Percentiles rank a stretch among this genome's conserved stretches.
Conservation (phyloP, 1,139 yeast species). For the Geotrichum europaeum region DNA sequence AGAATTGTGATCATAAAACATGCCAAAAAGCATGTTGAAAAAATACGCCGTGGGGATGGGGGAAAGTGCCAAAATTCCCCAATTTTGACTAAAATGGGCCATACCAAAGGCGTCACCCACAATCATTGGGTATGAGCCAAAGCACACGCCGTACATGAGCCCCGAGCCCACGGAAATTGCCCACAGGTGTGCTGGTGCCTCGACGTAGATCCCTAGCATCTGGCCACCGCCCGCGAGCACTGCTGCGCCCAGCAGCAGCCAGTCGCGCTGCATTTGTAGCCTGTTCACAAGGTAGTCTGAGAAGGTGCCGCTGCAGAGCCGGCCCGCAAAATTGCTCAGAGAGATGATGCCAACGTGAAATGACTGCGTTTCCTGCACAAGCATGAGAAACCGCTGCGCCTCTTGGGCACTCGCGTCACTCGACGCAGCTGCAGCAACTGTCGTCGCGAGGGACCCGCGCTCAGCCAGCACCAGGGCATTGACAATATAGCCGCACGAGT, state of each 20-base stretch:
- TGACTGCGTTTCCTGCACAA: slow-evolving; percentile 48
- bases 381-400: slow-evolving; percentile 19
- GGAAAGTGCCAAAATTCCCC: slow-evolving; percentile 54
- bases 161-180: slow-evolving; percentile 56
- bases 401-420: slow-evolving; percentile 37
- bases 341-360: slow-evolving; percentile 65
- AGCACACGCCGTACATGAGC: slow-evolving; percentile 64
- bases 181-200: slow-evolving; percentile 34
- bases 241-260: slow-evolving; percentile 55
- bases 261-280: slow-evolving; percentile 51
- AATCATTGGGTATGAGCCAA: slow-evolving; percentile 72
- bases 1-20: slow-evolving; percentile 32
- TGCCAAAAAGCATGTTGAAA: slow-evolving; percentile 33
- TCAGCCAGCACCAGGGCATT: slow-evolving; percentile 41
- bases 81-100: slow-evolving; percentile 61
- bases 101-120: slow-evolving; percentile 69
- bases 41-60: slow-evolving; percentile 35
- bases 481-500: slow-evolving; percentile 60
- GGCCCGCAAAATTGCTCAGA: slow-evolving; percentile 54
- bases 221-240: slow-evolving; percentile 34
- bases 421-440: slow-evolving; percentile 38
- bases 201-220: slow-evolving; percentile 11
- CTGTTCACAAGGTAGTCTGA: slow-evolving; percentile 52
- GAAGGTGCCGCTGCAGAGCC: slow-evolving; percentile 57
- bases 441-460: not conserved